Evolutionary conservation across 2,329 filamentous ascomycete species (phyloP), one percentile per base, ranked within the genome.

Genomic region (Aspergillaceae sp.): DNA sequence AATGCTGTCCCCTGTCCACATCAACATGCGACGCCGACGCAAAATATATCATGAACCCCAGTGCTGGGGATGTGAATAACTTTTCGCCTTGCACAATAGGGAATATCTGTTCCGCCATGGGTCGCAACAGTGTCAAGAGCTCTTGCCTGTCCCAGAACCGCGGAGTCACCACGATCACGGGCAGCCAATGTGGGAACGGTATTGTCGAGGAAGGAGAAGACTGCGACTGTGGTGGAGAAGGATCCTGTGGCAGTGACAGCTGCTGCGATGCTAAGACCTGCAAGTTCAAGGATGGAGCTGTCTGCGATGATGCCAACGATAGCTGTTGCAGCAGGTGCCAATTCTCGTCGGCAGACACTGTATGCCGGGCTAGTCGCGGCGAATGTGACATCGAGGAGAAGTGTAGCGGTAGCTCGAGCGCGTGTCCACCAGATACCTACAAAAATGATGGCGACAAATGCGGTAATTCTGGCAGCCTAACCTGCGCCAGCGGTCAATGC

Each of bases 21-120:
- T 64, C 51, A 37, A 75, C 71, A 0, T 98, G 92, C 65, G 75
- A 94, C 65, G 92, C 92, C 26, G 72, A 75, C 37, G 83, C 79
- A n/a, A 68, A 76, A 49, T 98, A 82, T 69, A 89, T 98, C 67
- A 98, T 98, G 92, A 97, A 97, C 63, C 92, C 92, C 0, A 92
- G 86, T 7, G 92, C 91, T 1, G 64, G 74, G 6, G 78, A 80
- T 47, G 87, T 96, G 62, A 84, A 77, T 1, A 71, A 77, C 37
- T 98, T 98, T 69, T 96, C 89, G 1, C 78, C 84, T 2, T 98
- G 92, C 71, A 86, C 83, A 27, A 78, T 98, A 54, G 92, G 92
- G 52, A 97, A 97, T 61, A 87, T 98, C 50, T 98, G 92, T 71
- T 86, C 86, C 4, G 89, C 87, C 29, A 75, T 98, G 52, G 81